Evolutionary conservation across 208 protist species (phyloP).

Genomic region (Trichomonas tenax): DNA sequence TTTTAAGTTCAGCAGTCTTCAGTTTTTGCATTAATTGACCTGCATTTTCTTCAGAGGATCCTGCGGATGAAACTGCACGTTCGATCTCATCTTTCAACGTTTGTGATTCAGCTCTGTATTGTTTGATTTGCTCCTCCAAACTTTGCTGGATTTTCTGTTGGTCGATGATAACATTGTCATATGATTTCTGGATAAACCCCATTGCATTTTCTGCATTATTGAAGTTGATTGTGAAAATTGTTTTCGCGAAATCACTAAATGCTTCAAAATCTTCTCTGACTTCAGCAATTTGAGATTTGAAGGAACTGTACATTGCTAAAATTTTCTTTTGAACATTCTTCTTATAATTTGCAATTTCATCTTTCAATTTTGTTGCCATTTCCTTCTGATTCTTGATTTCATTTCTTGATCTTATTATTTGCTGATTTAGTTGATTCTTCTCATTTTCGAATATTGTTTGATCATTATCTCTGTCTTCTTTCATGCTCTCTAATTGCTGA

Average conservation of each 20-base stretch:
- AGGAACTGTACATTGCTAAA: too few relatives aligned
- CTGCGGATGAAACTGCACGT: not conserved
- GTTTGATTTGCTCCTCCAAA: not conserved
- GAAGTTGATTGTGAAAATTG: not conserved
- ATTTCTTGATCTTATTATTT: not conserved
- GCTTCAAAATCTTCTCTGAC: not conserved
- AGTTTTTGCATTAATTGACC: not conserved
- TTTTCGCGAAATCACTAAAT: not conserved
- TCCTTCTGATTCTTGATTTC: not conserved
- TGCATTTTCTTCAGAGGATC: not conserved
- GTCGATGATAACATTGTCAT: not conserved
- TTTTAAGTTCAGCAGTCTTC: not conserved
- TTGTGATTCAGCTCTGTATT: not conserved
- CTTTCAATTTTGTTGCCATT: not conserved
- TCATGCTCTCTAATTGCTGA: not conserved
- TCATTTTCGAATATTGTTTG: not conserved
- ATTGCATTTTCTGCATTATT: not conserved
- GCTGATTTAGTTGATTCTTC: not conserved
- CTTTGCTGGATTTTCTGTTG: not conserved
- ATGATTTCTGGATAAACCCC: not conserved
- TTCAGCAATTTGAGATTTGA: not conserved
- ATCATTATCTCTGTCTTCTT: not conserved
- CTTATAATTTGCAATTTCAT: not conserved
- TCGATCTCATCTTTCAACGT: not conserved
- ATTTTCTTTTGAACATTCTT: not conserved